Conservation (phyloP, 2,329 filamentous ascomycete genomes). For the Pseudogymnoascus sp. region DNA sequence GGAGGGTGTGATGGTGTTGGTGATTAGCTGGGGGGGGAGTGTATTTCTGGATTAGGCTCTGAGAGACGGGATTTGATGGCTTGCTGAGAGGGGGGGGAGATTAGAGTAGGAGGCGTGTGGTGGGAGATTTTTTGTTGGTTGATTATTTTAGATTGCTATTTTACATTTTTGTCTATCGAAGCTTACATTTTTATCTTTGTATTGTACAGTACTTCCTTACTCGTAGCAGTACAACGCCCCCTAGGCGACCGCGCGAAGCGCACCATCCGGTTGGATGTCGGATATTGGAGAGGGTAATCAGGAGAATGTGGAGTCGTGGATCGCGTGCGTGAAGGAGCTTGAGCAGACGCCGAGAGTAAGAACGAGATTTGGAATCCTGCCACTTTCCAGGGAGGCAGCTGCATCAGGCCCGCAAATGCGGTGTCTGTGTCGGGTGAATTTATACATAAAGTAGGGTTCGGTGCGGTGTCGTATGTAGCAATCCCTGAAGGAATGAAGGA, state of each 20-base stretch:
- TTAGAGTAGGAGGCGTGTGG: background rate
- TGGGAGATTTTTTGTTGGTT: background rate
- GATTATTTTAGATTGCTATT: background rate
- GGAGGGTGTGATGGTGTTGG: too few relatives aligned
- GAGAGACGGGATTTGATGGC: background rate
- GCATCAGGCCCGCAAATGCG: background rate
- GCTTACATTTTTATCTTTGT: background rate
- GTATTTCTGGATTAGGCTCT: background rate
- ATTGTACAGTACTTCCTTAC: background rate
- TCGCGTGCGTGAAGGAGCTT: background rate
- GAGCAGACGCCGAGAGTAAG: background rate
- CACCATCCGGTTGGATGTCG: too few relatives aligned
- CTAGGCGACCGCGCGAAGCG: background rate
- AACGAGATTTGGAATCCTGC: background rate
- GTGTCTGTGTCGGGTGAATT: background rate
- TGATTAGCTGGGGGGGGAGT: background rate
- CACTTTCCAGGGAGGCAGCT: background rate
- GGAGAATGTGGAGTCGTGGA: background rate
- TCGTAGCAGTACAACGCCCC: background rate
- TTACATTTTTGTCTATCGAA: background rate
- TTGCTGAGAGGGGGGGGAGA: background rate
- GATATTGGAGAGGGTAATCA: background rate
- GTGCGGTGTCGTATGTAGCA: background rate
- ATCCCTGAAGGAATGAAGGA: background rate
- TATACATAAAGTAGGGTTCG: background rate